These are phyloP conservation scores for Dioszegia crocea DNA, from an alignment of 768 basidiomycete species.

Conservation along the genomic window DNA sequence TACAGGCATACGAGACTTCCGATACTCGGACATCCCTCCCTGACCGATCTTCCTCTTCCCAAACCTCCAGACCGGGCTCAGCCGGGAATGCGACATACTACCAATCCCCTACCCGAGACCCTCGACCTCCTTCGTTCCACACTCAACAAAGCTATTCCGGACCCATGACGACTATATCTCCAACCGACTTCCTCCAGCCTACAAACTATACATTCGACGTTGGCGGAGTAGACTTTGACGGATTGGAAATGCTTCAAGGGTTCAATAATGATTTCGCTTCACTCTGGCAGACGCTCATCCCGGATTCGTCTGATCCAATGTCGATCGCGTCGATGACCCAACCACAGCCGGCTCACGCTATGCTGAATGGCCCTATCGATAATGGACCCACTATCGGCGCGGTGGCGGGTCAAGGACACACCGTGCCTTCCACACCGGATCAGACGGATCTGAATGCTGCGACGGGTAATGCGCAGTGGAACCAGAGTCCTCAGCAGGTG, in stretches of 20 bases:
- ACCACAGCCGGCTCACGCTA: neutral
- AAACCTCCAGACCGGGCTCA: no score
- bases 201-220: constrained; percentile 27
- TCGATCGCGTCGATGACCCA: neutral
- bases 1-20: constrained; percentile 32
- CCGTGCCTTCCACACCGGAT: neutral
- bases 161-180: neutral
- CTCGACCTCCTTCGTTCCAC: neutral
- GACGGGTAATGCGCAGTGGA: constrained; percentile 1
- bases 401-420: constrained; percentile 2
- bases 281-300: constrained; percentile 29
- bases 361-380: neutral
- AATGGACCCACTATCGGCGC: neutral
- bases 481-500: neutral
- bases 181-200: neutral
- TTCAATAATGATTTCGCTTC: constrained; percentile 26
- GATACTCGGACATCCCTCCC: constrained; percentile 28
- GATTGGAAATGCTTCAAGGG: constrained; percentile 39
- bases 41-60: neutral
- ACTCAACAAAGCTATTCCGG: neutral
- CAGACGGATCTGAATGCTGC: neutral
- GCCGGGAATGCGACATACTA: neutral
- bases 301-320: neutral
- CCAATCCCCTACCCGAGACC: neutral
- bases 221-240: constrained; percentile 40